Base-by-base conservation (phyloP, 306 rosid species). In the Quercus bicolor region DNA sequence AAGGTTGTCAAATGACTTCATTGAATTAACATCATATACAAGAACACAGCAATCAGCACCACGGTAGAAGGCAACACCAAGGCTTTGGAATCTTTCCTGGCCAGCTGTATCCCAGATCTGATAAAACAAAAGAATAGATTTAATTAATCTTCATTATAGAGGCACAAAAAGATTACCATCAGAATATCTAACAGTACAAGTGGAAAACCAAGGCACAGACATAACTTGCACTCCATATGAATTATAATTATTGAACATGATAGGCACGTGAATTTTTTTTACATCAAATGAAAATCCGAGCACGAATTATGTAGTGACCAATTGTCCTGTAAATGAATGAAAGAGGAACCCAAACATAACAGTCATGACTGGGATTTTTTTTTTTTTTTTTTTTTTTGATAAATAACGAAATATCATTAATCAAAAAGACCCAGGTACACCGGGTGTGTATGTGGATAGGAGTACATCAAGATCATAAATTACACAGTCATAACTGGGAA, bases 81-180 rank as follows among this genome's bases (percentile, higher is more conserved):
- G 94, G 87, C 98, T 96, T 84, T 96, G 99, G 77, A 96, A 96
- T 80, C 99, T 89, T 81, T 96, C 99, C 86, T 96, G 99, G 76
- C 99, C 99, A 81, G 99, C 99, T 29, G 99, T 96, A 88, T 96
- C 99, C 99, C 99, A 96, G 74, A 96, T 96, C 99, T 96, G 76
- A 21, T 57, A 57, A 59, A 59, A 82, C 72, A 79, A 74, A 60
- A 61, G 23, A 51, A 76, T 56, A 8, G 45, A 55, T 34, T 37
- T 21, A 13, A 15, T 18, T 52, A 61, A 66, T 40, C 5, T 24
- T 48, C 74, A n/a, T 56, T 69, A 57, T 28, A 79, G 18, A 53
- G 56, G 78, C 20, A 68, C 28, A 24, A 10, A 77, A 69, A 80
- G 21, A 52, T 23, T 51, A 72, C 26, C n/a, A 2, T 18, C 72